These are phyloP conservation scores for Dothideomycetes sp. DNA, from an alignment of 2,329 filamentous ascomycete genomes.

Conservation along the genomic window DNA sequence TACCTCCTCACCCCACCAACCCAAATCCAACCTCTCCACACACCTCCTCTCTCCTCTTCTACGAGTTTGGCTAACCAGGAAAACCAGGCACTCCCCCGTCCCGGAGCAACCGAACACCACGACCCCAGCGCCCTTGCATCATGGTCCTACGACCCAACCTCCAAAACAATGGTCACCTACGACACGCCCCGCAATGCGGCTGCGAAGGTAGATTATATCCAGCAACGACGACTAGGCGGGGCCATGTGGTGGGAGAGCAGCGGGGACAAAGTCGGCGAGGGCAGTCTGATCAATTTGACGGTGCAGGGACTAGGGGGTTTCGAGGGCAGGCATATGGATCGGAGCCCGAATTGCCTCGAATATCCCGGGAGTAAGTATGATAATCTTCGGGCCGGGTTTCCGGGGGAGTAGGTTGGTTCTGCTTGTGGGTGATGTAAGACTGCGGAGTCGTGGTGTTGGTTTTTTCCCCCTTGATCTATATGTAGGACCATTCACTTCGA, in stretches of 20 bases:
- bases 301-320: conserved; percentile 28
- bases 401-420: no score
- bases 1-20: background rate
- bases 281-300: conserved; percentile 50
- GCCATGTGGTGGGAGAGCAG: conserved; percentile 98
- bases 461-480: no score
- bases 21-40: background rate
- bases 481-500: no score
- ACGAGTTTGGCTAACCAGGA: background rate
- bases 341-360: conserved; percentile 34
- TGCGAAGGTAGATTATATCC: conserved; percentile 63
- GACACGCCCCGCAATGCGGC: conserved; percentile 55
- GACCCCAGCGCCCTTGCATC: conserved; percentile 58
- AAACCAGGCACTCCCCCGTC: conserved; percentile 51
- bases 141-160: conserved; percentile 61
- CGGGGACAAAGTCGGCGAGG: conserved; percentile 53
- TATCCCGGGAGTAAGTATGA: conserved; percentile 45
- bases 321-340: conserved; percentile 33
- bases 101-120: conserved; percentile 39
- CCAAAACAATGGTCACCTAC: conserved; percentile 64
- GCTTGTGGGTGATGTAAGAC: no score
- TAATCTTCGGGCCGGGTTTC: conserved; percentile 37
- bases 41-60: background rate
- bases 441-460: no score
- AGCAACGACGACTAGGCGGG: conserved; percentile 58